phyloP scores from a whole-genome alignment of 2,329 filamentous ascomycete genomes.

The Incumbomyces delicatus region DNA sequence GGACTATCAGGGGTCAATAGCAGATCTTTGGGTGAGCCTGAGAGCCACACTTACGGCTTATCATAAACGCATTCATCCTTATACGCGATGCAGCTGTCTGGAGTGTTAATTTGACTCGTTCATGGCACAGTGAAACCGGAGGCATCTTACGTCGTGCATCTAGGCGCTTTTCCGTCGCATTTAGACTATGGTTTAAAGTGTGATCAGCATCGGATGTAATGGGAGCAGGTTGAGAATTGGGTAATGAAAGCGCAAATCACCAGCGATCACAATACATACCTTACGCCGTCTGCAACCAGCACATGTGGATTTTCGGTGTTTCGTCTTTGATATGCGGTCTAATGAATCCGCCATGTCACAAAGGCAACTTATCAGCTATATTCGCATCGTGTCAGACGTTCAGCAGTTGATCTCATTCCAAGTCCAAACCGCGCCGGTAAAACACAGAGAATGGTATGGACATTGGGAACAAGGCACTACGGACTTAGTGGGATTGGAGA shows the following conservation, averaged over 20 bases:
- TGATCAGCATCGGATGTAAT: slow-evolving; percentile 9
- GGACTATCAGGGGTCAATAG: slow-evolving; percentile 6
- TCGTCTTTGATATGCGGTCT: slow-evolving; percentile 18
- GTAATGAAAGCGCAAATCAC: not conserved
- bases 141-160: slow-evolving; percentile 18
- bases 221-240: not conserved
- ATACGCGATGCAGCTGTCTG: slow-evolving; percentile 19
- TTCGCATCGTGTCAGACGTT: not conserved
- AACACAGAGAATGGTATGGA: no score
- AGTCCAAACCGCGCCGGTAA: no score
- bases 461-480: no score
- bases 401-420: not conserved
- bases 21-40: not conserved
- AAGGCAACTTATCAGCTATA: not conserved
- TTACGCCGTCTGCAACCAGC: slow-evolving; percentile 20
- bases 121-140: not conserved
- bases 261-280: slow-evolving; percentile 9
- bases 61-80: slow-evolving; percentile 22
- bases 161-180: slow-evolving; percentile 20
- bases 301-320: slow-evolving; percentile 20
- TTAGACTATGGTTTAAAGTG: slow-evolving; percentile 13
- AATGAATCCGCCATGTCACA: slow-evolving; percentile 4
- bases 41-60: slow-evolving; percentile 9
- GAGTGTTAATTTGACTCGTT: not conserved
- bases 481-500: no score